Conservation (phyloP, 2,329 filamentous ascomycete species). For the Paecilomyces sp. region DNA sequence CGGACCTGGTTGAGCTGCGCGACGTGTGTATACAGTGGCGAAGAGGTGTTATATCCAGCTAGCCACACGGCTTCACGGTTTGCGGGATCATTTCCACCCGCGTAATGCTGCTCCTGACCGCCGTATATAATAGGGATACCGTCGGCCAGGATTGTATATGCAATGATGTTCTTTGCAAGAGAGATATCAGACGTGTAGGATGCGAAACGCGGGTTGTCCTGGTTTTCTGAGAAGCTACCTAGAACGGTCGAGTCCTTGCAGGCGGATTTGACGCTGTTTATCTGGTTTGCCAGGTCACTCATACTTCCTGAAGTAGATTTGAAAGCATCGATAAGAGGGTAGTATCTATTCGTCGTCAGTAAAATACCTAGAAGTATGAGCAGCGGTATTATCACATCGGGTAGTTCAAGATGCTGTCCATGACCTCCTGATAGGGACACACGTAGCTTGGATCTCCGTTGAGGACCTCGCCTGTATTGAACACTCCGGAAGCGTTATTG, state of each 20-base stretch:
- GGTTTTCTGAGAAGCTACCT: conserved; percentile 52
- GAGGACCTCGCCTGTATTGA: conserved; percentile 41
- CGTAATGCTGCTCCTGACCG: conserved; percentile 56
- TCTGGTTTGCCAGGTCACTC: conserved; percentile 13
- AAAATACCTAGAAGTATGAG: neutral
- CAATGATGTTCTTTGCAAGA: conserved; percentile 53
- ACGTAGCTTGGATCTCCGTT: conserved; percentile 26
- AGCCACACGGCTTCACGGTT: conserved; percentile 52
- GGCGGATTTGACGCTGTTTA: conserved; percentile 14
- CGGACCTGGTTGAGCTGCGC: conserved; percentile 41
- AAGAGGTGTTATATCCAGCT: conserved; percentile 36
- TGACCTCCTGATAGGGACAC: conserved; percentile 33
- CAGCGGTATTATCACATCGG: conserved; percentile 19
- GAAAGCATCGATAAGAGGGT: conserved; percentile 24
- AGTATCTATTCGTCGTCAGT: conserved; percentile 5
- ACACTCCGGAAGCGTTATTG: conserved; percentile 27
- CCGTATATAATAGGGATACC: conserved; percentile 58
- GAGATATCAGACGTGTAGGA: conserved; percentile 47
- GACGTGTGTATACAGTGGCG: conserved; percentile 40
- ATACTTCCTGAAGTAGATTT: conserved; percentile 19
- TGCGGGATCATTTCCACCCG: conserved; percentile 40
- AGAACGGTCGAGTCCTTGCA: conserved; percentile 40
- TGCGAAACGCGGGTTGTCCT: conserved; percentile 51
- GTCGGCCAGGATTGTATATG: conserved; percentile 53
- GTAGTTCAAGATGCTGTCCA: conserved; percentile 43